Conservation (phyloP, 169 alveolate species). For the Eimeria acervulina region DNA sequence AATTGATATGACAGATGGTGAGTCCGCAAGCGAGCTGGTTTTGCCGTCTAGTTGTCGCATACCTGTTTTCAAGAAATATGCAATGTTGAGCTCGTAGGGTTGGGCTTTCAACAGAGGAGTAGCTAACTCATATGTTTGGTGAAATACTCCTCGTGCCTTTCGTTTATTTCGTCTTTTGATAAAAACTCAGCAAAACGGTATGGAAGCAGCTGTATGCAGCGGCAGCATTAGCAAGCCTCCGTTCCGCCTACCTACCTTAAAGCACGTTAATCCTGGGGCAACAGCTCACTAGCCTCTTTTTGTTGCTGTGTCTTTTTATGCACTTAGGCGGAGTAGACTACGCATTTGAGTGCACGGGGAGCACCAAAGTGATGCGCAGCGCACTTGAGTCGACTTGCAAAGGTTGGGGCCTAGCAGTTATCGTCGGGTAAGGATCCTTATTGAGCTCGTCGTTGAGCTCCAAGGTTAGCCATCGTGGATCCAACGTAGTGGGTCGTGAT, state of each 20-base stretch:
- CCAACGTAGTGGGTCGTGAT: not conserved
- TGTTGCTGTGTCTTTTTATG: not conserved
- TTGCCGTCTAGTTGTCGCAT: not conserved
- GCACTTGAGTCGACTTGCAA: conserved; percentile 89
- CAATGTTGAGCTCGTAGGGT: not conserved
- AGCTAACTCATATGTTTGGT: not conserved
- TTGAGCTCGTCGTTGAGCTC: not conserved
- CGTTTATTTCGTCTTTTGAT: not conserved
- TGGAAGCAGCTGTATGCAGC: too few species aligned
- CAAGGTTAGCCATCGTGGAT: not conserved
- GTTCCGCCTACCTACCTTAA: too few species aligned
- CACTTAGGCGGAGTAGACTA: conserved; percentile 91
- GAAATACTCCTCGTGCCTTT: not conserved
- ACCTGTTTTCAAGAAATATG: not conserved
- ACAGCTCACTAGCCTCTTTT: too few species aligned
- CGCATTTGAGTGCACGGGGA: conserved; percentile 94
- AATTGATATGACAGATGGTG: conserved; percentile 72
- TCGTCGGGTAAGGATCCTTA: conserved; percentile 88
- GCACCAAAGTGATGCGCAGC: conserved; percentile 90
- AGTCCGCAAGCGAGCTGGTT: not conserved
- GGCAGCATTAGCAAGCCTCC: too few species aligned
- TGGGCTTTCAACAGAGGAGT: not conserved
- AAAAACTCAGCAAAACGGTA: too few species aligned
- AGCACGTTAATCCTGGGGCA: too few species aligned
- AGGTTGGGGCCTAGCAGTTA: conserved; percentile 91